Evolutionary conservation across 192 early-diverging fungal species (phyloP).

Genomic region (Gorgonomyces haynaldii): DNA sequence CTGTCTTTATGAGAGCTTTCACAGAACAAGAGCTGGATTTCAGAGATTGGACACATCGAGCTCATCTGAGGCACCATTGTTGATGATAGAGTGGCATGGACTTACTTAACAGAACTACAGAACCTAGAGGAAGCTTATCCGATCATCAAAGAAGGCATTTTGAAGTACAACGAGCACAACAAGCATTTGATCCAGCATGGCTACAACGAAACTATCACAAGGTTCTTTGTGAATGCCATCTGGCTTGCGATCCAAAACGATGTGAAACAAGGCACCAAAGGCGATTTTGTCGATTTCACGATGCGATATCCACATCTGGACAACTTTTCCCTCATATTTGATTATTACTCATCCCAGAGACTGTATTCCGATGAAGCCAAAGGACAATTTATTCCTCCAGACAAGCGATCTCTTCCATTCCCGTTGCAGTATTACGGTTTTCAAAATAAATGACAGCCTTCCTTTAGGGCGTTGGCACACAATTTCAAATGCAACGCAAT

Average conservation of each 20-base stretch:
- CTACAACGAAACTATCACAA: constrained; percentile 30
- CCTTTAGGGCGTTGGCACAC: too few relatives aligned
- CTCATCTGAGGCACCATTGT: constrained; percentile 13
- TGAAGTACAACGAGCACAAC: constrained; percentile 17
- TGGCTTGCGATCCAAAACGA: constrained; percentile 14
- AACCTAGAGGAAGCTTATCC: constrained; percentile 6
- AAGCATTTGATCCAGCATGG: constrained; percentile 10
- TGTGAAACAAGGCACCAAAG: not conserved
- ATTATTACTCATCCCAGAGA: constrained; percentile 9
- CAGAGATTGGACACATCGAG: constrained; percentile 26
- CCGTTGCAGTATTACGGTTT: too few relatives aligned
- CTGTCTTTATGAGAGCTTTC: constrained; percentile 24
- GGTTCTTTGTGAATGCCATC: constrained; percentile 17
- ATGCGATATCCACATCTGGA: constrained; percentile 16
- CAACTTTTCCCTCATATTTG: constrained; percentile 2
- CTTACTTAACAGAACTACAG: constrained; percentile 12
- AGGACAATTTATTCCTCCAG: not conserved
- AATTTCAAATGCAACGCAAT: too few relatives aligned
- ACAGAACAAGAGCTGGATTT: constrained; percentile 17
- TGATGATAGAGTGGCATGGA: constrained; percentile 24
- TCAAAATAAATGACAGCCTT: too few relatives aligned
- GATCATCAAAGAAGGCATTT: constrained; percentile 15
- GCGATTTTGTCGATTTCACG: constrained; percentile 18
- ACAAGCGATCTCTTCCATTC: too few relatives aligned
- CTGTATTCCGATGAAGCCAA: constrained; percentile 11